Conservation (phyloP, 2,329 filamentous ascomycete species). For the Aspergillaceae sp. region DNA sequence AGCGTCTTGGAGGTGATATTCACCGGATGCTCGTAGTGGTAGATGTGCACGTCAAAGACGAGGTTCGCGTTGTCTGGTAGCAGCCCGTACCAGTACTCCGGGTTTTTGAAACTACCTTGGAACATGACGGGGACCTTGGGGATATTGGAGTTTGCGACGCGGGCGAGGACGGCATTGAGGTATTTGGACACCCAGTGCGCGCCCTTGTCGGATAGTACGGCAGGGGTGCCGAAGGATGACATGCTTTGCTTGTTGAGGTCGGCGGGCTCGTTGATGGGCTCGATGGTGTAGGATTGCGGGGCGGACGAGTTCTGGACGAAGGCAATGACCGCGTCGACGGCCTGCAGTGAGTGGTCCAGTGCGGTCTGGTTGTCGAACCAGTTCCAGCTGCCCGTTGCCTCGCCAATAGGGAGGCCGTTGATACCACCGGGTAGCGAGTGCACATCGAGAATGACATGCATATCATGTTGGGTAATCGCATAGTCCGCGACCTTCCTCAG, state of each 20-base stretch:
- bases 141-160: conserved; percentile 7
- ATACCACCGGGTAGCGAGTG: conserved; percentile 19
- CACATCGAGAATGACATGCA: conserved; percentile 20
- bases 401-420: conserved; percentile 19
- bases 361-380: conserved; percentile 20
- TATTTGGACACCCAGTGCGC: conserved; percentile 17
- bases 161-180: conserved; percentile 12
- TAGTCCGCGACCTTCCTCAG: conserved; percentile 14
- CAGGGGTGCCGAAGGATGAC: conserved; percentile 15
- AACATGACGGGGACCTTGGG: conserved; percentile 16
- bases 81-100: conserved; percentile 12
- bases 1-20: conserved; percentile 12
- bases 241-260: conserved; percentile 14
- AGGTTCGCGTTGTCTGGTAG: conserved; percentile 13
- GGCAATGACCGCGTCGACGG: conserved; percentile 11
- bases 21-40: conserved; percentile 14
- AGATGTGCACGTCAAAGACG: conserved; percentile 19
- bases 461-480: conserved; percentile 14
- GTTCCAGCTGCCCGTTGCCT: conserved; percentile 15
- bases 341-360: conserved; percentile 14
- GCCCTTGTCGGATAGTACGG: conserved; percentile 13
- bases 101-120: conserved; percentile 19
- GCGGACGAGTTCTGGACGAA: conserved; percentile 12
- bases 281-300: conserved; percentile 15
- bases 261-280: conserved; percentile 20